Percentiles rank a stretch among this genome's conserved stretches.
phyloP scores from a whole-genome alignment of 805 yeast genomes.

The Cyberlindnera veronae region DNA sequence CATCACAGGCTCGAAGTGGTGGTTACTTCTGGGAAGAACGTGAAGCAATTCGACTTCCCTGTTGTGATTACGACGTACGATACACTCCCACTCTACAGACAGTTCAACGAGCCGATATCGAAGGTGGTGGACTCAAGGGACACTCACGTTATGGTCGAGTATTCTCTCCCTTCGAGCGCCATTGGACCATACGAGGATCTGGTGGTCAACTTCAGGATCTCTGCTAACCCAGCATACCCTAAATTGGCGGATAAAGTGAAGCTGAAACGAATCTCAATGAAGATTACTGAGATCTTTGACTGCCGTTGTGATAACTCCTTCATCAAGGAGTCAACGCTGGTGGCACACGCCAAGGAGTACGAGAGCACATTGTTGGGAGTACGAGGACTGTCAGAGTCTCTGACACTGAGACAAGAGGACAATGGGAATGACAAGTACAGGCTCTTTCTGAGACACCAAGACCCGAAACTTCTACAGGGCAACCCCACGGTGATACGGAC shows the following conservation, averaged over 20 bases:
- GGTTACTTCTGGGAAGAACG: slow-evolving; percentile 15
- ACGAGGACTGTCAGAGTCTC: slow-evolving; percentile 6
- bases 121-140: slow-evolving; percentile 46
- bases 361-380: slow-evolving; percentile 15
- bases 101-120: slow-evolving; percentile 49
- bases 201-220: slow-evolving; percentile 35
- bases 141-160: slow-evolving; percentile 42
- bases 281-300: slow-evolving; percentile 51
- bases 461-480: slow-evolving; percentile 27
- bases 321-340: slow-evolving; percentile 41
- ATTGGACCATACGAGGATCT: slow-evolving; percentile 57
- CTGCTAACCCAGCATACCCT: slow-evolving; percentile 28
- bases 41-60: slow-evolving; percentile 36
- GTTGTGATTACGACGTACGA: slow-evolving; percentile 54
- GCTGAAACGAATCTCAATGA: slow-evolving; percentile 44
- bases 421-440: slow-evolving; percentile 23
- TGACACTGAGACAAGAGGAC: slow-evolving; percentile 28
- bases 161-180: slow-evolving; percentile 47
- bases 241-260: slow-evolving; percentile 29
- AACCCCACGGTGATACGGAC: too few relatives aligned
- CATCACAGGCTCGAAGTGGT: slow-evolving; percentile 41
- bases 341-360: slow-evolving; percentile 20
- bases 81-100: slow-evolving; percentile 51
- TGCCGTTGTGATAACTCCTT: slow-evolving; percentile 35
- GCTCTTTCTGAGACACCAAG: slow-evolving; percentile 31